Percentiles rank a stretch among this genome's conserved stretches.
These are phyloP conservation scores for Globisporangium viniferum DNA, from an alignment of 352 stramenopile genomes.

Conservation along the genomic window DNA sequence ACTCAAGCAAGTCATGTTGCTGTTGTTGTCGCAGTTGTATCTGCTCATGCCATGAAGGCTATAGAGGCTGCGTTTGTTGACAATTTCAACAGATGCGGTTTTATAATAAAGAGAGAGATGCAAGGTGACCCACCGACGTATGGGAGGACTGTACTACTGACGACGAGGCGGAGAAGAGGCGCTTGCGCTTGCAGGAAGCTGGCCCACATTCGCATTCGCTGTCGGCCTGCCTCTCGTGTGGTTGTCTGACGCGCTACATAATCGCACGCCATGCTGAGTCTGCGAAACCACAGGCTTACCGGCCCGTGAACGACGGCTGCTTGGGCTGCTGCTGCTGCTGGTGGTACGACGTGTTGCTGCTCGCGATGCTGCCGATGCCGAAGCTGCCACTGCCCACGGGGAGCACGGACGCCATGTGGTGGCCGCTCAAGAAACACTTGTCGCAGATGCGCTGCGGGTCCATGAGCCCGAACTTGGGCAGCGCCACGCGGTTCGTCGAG, in stretches of 20 bases:
- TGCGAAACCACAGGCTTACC: not conserved
- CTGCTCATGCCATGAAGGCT: too few species aligned
- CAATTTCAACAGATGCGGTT: slow-evolving; percentile 1
- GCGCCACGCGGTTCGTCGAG: slow-evolving; percentile 73
- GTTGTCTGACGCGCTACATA: slow-evolving; percentile 2
- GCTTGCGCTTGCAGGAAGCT: not conserved
- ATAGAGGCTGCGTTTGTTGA: not conserved
- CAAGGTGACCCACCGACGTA: not conserved
- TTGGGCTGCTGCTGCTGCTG: slow-evolving; percentile 25
- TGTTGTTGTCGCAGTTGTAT: too few species aligned
- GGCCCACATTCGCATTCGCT: not conserved
- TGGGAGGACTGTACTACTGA: not conserved
- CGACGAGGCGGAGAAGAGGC: not conserved
- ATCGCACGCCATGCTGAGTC: not conserved
- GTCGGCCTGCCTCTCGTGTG: not conserved
- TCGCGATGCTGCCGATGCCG: slow-evolving; percentile 31
- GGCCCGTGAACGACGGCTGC: slow-evolving; percentile 17
- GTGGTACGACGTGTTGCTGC: slow-evolving; percentile 32
- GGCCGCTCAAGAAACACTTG: slow-evolving; percentile 71
- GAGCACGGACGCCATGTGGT: slow-evolving; percentile 42
- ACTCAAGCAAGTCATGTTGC: too few species aligned
- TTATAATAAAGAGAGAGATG: slow-evolving; percentile 15
- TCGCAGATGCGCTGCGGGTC: slow-evolving; percentile 78
- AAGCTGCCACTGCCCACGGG: slow-evolving; percentile 33
- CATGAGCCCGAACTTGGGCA: slow-evolving; percentile 68